Evolutionary conservation across 352 stramenopile genomes (phyloP).

Genomic region (Peronospora farinosa): DNA sequence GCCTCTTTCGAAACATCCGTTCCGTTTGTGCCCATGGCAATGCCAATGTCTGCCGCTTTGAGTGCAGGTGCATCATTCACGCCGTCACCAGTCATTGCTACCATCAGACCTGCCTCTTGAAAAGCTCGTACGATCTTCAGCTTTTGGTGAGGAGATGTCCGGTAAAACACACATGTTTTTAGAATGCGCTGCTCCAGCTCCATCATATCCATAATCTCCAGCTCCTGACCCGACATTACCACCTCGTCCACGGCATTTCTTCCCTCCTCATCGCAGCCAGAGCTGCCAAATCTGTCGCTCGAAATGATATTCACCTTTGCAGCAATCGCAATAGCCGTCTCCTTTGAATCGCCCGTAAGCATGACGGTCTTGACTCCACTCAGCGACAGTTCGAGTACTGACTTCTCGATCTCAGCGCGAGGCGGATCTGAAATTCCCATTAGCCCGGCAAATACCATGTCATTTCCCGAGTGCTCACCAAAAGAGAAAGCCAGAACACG

Average conservation of each 20-base stretch:
- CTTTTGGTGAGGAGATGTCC: constrained; percentile 92
- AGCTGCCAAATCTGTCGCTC: constrained; percentile 26
- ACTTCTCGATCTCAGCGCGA: constrained; percentile 56
- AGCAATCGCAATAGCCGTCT: constrained; percentile 93
- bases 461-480: constrained; percentile 68
- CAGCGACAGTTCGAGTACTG: constrained; percentile 45
- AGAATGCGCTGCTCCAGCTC: constrained; percentile 78
- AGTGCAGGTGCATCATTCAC: constrained; percentile 98
- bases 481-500: constrained; percentile 88
- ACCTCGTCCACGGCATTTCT: constrained; percentile 35
- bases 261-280: constrained; percentile 31
- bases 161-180: constrained; percentile 93
- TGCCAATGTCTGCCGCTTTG: constrained; percentile 94
- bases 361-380: constrained; percentile 83
- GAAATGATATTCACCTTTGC: constrained; percentile 90
- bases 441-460: constrained; percentile 90
- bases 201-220: constrained; percentile 88
- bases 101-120: constrained; percentile 74
- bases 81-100: constrained; percentile 99
- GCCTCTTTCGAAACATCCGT: constrained; percentile 98
- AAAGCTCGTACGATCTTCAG: constrained; percentile 92
- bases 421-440: constrained; percentile 88
- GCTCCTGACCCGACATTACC: constrained; percentile 79
- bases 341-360: constrained; percentile 93
- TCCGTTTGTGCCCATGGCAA: constrained; percentile 96